Base-by-base conservation (phyloP, 345 rosid genomes). In the Aurinia saxatilis region DNA sequence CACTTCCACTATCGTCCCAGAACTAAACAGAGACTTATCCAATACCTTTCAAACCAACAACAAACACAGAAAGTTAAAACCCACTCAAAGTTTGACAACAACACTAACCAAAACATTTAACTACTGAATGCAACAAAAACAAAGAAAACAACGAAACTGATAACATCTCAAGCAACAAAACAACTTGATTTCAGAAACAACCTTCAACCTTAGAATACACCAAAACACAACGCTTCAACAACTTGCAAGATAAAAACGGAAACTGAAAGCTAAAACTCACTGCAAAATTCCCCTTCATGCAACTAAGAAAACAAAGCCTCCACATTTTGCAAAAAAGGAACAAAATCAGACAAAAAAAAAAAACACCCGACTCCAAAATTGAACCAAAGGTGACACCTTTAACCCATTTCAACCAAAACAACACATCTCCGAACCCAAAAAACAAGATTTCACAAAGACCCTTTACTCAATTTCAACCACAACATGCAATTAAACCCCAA, bases 1-100 rank as follows among this genome's bases (percentile, higher is more conserved):
- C 58, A 82, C 78, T 72, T 87, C 95, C 40, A 81, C 85, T 10
- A 58, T 63, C 25, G 77, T 63, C 33, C 91, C 88, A 13, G 82
- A 61, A 79, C 85, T 67, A 66, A 79, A 82, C 73, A 57, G 37
- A 21, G 83, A 81, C 10, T 77, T 80, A 66, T 75, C 50, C 30
- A 76, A 39, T 77, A 75, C 52, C 91, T 82, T 82, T 75, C 52
- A 70, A 45, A 15, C 8, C 31, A 27, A 33, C 41, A 31, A 31
- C 31, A 45, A 18, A 18, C 18, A 45, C 10, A 44, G 31, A 12
- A 11, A 17, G 6, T 31, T 12, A 10, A 19, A 13, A 2, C 4
- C 3, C 21, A 41, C 10, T 53, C 52, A 33, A 53, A 35, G 45
- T 34, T 35, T 38, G 21, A 37, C 31, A 57, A 3, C 49, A 36